Percentiles rank a stretch among this genome's conserved stretches.
These are phyloP conservation scores for Candida hungchunana DNA, from an alignment of 805 yeast species.

Conservation along the genomic window DNA sequence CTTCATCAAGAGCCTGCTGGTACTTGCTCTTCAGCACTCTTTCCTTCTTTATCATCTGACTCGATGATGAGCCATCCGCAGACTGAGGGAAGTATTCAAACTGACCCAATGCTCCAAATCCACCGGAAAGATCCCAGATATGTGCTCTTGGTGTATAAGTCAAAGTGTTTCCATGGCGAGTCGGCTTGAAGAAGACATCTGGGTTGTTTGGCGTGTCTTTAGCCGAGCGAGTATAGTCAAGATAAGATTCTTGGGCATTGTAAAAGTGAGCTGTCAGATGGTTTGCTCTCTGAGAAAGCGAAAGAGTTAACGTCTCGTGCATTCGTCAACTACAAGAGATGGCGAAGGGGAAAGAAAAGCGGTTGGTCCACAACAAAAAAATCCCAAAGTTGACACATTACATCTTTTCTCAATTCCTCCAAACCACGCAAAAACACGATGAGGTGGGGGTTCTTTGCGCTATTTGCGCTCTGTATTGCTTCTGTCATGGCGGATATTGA, in stretches of 20 bases:
- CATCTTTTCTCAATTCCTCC: too few species aligned
- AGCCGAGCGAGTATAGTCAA: conserved; percentile 42
- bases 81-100: conserved; percentile 38
- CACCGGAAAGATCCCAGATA: conserved; percentile 77
- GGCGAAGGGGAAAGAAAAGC: neutral
- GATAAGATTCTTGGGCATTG: conserved; percentile 70
- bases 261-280: conserved; percentile 77
- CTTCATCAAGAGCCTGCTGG: conserved; percentile 58
- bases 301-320: conserved; percentile 72
- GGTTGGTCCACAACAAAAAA: neutral
- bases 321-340: conserved; percentile 29
- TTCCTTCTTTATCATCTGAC: conserved; percentile 33
- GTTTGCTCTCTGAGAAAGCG: conserved; percentile 69
- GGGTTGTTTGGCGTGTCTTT: conserved; percentile 35
- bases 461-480: too few species aligned
- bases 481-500: conserved; percentile 30
- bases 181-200: conserved; percentile 42
- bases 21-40: conserved; percentile 49
- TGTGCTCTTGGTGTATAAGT: conserved; percentile 80
- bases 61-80: conserved; percentile 9
- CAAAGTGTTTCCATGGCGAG: conserved; percentile 35
- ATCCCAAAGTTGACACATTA: neutral
- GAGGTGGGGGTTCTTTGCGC: too few species aligned
- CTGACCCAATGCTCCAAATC: conserved; percentile 64
- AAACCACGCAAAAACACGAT: too few species aligned